A percentile compares a stretch with the other conserved stretches of the same genome.
Evolutionary conservation across 2,329 filamentous ascomycete genomes (phyloP).

Genomic region (Diplodia seriata): DNA sequence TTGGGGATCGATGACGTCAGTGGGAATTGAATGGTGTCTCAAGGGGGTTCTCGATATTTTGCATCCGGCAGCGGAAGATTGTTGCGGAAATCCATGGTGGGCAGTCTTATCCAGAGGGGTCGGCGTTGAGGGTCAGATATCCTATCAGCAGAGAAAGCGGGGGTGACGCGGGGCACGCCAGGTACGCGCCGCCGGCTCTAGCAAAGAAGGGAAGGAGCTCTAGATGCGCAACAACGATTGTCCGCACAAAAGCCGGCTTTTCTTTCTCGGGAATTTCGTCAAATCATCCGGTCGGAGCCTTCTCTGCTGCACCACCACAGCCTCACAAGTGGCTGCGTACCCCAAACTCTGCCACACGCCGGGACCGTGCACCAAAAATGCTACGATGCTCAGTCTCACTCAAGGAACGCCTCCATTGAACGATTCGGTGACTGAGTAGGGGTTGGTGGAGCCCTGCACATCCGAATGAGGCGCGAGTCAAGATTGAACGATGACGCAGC

Average conservation of each 20-base stretch:
- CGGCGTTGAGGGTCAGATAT: conserved; percentile 12
- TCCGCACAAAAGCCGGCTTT: not conserved
- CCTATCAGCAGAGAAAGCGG: conserved; percentile 14
- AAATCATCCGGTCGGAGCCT: not conserved
- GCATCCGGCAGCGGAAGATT: not conserved
- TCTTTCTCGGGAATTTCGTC: not conserved
- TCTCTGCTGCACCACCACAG: not conserved
- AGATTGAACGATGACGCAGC: not conserved
- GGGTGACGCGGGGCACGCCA: not conserved
- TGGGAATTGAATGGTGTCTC: not conserved
- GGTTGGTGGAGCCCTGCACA: not conserved
- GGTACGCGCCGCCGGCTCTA: not conserved
- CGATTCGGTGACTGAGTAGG: not conserved
- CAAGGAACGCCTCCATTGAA: not conserved
- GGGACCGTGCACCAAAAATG: not conserved
- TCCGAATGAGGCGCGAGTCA: not conserved
- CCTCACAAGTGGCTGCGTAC: conserved; percentile 8
- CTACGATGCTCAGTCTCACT: not conserved
- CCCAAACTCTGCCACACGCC: not conserved
- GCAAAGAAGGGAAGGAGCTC: conserved; percentile 15
- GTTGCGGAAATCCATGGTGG: not conserved
- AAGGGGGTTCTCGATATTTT: not conserved
- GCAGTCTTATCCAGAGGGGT: conserved; percentile 20
- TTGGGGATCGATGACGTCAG: not conserved
- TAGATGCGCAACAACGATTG: not conserved